Evolutionary conservation across 164 flowering plant species (phyloP), one percentile per base, ranked within the genome.

Genomic region (Amborella trichopoda): DNA sequence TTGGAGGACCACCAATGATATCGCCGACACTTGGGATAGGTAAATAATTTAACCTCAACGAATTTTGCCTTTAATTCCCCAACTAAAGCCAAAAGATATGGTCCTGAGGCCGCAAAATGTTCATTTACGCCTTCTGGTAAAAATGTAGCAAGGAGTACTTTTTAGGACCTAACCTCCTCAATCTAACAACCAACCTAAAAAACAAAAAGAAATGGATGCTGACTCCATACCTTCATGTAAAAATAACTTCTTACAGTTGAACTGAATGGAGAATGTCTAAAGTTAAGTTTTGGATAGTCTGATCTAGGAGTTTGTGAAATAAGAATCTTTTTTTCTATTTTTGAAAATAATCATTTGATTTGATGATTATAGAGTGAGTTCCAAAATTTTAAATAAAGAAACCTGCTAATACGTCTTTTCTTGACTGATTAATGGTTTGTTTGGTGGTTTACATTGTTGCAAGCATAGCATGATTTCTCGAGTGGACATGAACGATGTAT

Each of bases 1-100:
- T 55, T 81, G 90, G 90, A 72, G 90, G 64, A 81, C 90, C 16
- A 81, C 90, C 3, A 46, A 49, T 56, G 90, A 81, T 52, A 81
- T 81, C 23, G 0, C 39, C 16, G 90, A 81, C 67, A 60, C 40
- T 0, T 81, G 85, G 83, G 69, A 65, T 3, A 81, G 83, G 70
- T 57, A 46, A 13, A 18, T 30, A 8, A 9, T 30, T 30, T 14
- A 0, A 8, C 11, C 14, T 14, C 9, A 9, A 8, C 34, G 34
- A 8, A 30, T 30, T 8, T 30, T 0, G 11, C 9, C 34, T 30
- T 30, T 8, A 14, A 9, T 30, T 9, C 14, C 14, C 34, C 14
- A 30, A 30, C 11, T 30, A 30, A 30, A 30, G 9, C 14, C 1
- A 30, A 1, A 30, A 30, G 34, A 30, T 30, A 30, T 30, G 34